Percentiles rank a stretch among this genome's conserved stretches.
phyloP scores from a whole-genome alignment of 75 land plant species.

The Cunninghamia lanceolata region DNA sequence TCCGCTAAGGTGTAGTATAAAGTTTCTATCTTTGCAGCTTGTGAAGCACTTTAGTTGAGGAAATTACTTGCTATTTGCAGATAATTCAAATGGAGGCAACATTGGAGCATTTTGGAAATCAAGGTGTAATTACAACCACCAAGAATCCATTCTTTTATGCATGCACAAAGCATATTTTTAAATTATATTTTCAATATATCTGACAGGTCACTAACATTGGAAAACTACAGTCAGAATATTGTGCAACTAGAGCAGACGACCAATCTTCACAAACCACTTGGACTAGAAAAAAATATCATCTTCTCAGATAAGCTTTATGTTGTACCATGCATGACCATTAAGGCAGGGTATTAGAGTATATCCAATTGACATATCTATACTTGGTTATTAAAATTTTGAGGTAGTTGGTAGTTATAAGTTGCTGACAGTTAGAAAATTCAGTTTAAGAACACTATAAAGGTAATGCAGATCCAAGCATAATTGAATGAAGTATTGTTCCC shows the following conservation, averaged over 20 bases:
- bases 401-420: not conserved
- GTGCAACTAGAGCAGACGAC: not conserved
- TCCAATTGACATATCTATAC: not conserved
- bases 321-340: not conserved
- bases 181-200: no score
- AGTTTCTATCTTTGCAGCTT: not conserved
- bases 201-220: not conserved
- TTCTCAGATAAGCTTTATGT: not conserved
- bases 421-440: not conserved
- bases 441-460: not conserved
- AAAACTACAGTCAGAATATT: no score
- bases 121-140: not conserved
- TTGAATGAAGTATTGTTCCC: not conserved
- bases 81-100: no score
- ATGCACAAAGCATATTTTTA: not conserved
- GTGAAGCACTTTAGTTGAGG: not conserved
- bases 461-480: no score
- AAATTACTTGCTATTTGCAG: no score
- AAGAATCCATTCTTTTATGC: not conserved
- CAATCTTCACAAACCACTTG: not conserved
- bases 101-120: no score
- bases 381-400: not conserved
- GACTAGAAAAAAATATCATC: not conserved
- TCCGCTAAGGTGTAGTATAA: not conserved
- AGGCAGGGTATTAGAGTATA: not conserved